A percentile compares a stretch with the other conserved stretches of the same genome.
Evolutionary conservation across 2,329 filamentous ascomycete genomes (phyloP).

Genomic region (Talaromyces pinophilus): DNA sequence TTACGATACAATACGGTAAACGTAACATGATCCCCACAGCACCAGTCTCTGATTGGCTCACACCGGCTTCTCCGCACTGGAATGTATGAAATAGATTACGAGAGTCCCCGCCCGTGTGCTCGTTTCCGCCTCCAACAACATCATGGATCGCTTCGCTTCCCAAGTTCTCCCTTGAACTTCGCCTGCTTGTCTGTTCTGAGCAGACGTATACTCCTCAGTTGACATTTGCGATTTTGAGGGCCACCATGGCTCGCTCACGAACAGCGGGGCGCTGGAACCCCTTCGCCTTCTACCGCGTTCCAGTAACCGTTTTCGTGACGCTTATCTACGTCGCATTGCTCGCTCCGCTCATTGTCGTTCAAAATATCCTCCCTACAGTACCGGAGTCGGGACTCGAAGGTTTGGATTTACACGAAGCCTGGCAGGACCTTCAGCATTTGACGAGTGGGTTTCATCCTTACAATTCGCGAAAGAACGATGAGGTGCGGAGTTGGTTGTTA

Average conservation of each 20-base stretch:
- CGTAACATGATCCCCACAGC: not conserved
- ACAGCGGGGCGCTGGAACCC: slow-evolving; percentile 41
- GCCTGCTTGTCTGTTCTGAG: not conserved
- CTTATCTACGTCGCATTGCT: slow-evolving; percentile 76
- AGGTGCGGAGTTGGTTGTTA: slow-evolving; percentile 75
- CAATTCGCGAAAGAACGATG: slow-evolving; percentile 81
- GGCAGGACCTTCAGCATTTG: slow-evolving; percentile 76
- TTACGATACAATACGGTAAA: slow-evolving; percentile 11
- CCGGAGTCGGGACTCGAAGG: slow-evolving; percentile 62
- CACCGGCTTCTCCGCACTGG: slow-evolving; percentile 10
- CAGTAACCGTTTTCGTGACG: slow-evolving; percentile 78
- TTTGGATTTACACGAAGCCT: slow-evolving; percentile 81
- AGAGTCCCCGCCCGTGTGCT: slow-evolving; percentile 12
- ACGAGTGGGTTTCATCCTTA: slow-evolving; percentile 80
- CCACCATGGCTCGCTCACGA: slow-evolving; percentile 39
- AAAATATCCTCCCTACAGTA: slow-evolving; percentile 71
- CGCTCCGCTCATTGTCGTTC: slow-evolving; percentile 69
- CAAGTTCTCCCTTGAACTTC: slow-evolving; percentile 3
- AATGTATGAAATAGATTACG: slow-evolving; percentile 15
- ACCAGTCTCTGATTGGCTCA: not conserved
- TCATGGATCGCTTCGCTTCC: slow-evolving; percentile 8
- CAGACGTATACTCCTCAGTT: slow-evolving; percentile 7
- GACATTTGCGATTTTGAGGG: slow-evolving; percentile 11
- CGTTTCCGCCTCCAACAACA: slow-evolving; percentile 7
- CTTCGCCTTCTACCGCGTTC: slow-evolving; percentile 74